phyloP scores from a whole-genome alignment of 2,329 filamentous ascomycete species.

The Didymella exigua region DNA sequence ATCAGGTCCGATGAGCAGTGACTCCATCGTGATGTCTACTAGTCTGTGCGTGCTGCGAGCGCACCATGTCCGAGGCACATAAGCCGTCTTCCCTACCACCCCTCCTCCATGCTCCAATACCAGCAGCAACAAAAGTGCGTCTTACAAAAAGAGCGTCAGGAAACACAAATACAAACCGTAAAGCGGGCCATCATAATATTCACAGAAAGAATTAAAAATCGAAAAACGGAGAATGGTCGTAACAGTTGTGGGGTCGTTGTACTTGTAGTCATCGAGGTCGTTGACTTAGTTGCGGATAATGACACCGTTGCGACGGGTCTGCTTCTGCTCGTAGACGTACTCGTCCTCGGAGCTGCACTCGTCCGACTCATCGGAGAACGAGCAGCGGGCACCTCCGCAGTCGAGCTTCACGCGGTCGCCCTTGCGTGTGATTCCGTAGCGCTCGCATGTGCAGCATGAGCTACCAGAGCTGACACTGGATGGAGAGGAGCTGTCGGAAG shows the following conservation, averaged over 20 bases:
- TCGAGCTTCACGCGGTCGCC: constrained; percentile 95
- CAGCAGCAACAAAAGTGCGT: constrained; percentile 18
- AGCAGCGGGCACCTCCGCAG: constrained; percentile 88
- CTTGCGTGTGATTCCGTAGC: constrained; percentile 93
- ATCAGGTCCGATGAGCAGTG: constrained; percentile 15
- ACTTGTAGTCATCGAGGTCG: background rate
- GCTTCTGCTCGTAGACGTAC: constrained; percentile 57
- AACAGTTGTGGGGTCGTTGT: constrained; percentile 8
- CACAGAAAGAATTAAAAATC: constrained; percentile 32
- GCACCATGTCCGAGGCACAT: constrained; percentile 7
- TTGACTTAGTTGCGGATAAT: constrained; percentile 47
- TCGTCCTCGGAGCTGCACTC: constrained; percentile 75
- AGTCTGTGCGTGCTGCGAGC: constrained; percentile 8
- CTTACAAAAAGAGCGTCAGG: constrained; percentile 16
- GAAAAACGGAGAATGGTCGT: constrained; percentile 20
- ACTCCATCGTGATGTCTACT: constrained; percentile 14
- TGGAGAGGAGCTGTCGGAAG: constrained; percentile 69
- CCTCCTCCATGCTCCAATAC: constrained; percentile 15
- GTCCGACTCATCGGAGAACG: constrained; percentile 73
- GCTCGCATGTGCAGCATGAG: constrained; percentile 84
- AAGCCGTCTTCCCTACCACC: constrained; percentile 10
- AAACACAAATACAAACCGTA: constrained; percentile 23
- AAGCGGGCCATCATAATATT: constrained; percentile 32
- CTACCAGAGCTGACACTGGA: constrained; percentile 63
- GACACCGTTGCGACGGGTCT: constrained; percentile 55